phyloP scores from a whole-genome alignment of 352 stramenopile genomes.

The Phytophthora hibernalis region DNA sequence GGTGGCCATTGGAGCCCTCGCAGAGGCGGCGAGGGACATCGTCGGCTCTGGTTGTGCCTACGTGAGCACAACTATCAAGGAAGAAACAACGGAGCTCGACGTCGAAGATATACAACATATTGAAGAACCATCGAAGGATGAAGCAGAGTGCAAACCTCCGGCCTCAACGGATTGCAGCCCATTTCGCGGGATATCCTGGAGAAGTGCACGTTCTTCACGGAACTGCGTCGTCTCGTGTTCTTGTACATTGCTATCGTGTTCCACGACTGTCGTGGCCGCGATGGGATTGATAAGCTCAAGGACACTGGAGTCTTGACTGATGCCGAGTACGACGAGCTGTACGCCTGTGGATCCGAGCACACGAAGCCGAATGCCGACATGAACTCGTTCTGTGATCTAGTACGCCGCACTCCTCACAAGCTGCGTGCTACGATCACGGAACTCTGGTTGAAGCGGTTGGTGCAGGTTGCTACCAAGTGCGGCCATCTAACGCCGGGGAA shows the following conservation, averaged over 20 bases:
- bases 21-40: slow-evolving; percentile 64
- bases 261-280: slow-evolving; percentile 72
- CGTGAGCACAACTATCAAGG: slow-evolving; percentile 54
- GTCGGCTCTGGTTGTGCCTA: slow-evolving; percentile 69
- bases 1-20: slow-evolving; percentile 66
- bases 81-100: slow-evolving; percentile 18
- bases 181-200: slow-evolving; percentile 64
- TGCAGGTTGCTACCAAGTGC: slow-evolving; percentile 62
- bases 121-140: not conserved
- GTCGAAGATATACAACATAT: not conserved
- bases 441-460: slow-evolving; percentile 77
- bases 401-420: slow-evolving; percentile 66
- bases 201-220: slow-evolving; percentile 80
- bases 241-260: slow-evolving; percentile 85
- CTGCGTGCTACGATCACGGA: slow-evolving; percentile 74
- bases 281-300: slow-evolving; percentile 70
- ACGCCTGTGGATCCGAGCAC: slow-evolving; percentile 65
- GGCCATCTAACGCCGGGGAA: slow-evolving; percentile 63
- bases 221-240: slow-evolving; percentile 76
- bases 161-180: slow-evolving; percentile 13
- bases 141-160: not conserved
- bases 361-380: slow-evolving; percentile 33
- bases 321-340: slow-evolving; percentile 73
- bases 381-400: slow-evolving; percentile 54
- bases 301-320: slow-evolving; percentile 55